Conservation (phyloP, 176 grass and related monocot genomes). For the Calamus simplicifolius region DNA sequence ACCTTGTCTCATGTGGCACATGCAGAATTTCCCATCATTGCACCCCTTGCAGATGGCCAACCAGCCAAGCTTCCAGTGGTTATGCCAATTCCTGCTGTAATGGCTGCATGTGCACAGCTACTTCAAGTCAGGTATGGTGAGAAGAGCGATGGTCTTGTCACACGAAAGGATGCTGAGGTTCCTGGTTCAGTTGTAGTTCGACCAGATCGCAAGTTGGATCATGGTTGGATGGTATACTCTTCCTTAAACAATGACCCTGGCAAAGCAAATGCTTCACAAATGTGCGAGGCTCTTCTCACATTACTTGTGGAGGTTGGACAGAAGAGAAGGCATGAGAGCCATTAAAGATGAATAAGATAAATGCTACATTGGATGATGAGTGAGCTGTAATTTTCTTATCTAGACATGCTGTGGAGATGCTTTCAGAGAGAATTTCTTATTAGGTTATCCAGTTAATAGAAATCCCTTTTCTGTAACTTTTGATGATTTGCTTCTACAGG, state of each 20-base stretch:
- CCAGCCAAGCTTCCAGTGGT: slow-evolving; percentile 66
- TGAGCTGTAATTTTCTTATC: too few species aligned
- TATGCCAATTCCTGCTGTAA: slow-evolving; percentile 66
- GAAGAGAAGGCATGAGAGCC: slow-evolving; percentile 56
- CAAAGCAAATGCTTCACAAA: slow-evolving; percentile 65
- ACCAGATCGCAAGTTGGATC: slow-evolving; percentile 63
- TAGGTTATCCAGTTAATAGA: too few species aligned
- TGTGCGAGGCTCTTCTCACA: slow-evolving; percentile 78
- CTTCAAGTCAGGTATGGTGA: slow-evolving; percentile 67
- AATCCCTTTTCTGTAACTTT: too few species aligned
- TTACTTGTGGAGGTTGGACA: slow-evolving; percentile 71
- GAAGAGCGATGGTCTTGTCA: slow-evolving; percentile 88
- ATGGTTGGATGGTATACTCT: slow-evolving; percentile 94
- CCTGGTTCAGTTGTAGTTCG: slow-evolving; percentile 59
- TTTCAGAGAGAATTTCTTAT: too few species aligned
- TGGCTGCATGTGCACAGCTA: slow-evolving; percentile 78
- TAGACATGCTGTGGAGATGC: too few species aligned
- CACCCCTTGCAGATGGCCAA: slow-evolving; percentile 26
- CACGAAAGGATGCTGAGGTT: slow-evolving; percentile 67
- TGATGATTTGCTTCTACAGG: too few species aligned
- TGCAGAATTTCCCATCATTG: slow-evolving; percentile 55
- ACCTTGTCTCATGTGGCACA: slow-evolving; percentile 82
- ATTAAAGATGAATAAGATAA: slow-evolving; percentile 73
- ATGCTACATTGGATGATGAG: too few species aligned
- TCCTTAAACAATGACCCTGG: slow-evolving; percentile 56